A percentile compares a stretch with the other conserved stretches of the same genome.
phyloP scores from a whole-genome alignment of 306 rosid species.

The Quercus aquifolioides region DNA sequence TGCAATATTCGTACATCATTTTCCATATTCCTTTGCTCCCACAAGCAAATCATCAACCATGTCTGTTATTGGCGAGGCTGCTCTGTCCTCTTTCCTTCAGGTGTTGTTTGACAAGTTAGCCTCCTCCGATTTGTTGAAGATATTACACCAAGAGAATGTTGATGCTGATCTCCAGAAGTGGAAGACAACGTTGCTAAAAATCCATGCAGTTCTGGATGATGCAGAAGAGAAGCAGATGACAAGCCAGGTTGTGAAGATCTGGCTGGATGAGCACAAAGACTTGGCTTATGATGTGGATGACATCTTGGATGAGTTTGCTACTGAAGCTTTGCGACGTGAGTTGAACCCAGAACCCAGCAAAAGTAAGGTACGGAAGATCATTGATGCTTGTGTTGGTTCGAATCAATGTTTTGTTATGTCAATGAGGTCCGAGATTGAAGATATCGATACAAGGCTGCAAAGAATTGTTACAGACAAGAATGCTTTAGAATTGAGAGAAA shows the following conservation, averaged over 20 bases:
- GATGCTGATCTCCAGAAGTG: no score
- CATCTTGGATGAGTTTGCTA: slow-evolving; percentile 11
- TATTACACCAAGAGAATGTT: no score
- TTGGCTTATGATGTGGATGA: slow-evolving; percentile 12
- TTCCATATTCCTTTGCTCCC: no score
- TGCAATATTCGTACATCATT: no score
- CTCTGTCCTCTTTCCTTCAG: no score
- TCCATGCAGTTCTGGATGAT: no score
- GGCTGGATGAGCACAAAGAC: slow-evolving; percentile 16
- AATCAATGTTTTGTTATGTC: background rate
- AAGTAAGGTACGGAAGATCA: background rate
- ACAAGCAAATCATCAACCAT: no score
- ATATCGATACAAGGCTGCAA: background rate
- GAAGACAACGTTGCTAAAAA: no score
- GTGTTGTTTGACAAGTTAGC: no score
- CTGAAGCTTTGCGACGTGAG: background rate
- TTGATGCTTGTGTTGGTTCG: background rate
- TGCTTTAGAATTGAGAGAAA: background rate
- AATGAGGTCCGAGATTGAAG: background rate
- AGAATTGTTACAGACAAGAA: background rate
- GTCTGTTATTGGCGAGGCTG: no score
- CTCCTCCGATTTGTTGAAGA: no score
- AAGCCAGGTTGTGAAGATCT: background rate
- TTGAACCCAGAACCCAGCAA: background rate
- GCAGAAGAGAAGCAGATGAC: background rate